phyloP scores from a whole-genome alignment of 257 asterid genomes.

The Henckelia pumila region DNA sequence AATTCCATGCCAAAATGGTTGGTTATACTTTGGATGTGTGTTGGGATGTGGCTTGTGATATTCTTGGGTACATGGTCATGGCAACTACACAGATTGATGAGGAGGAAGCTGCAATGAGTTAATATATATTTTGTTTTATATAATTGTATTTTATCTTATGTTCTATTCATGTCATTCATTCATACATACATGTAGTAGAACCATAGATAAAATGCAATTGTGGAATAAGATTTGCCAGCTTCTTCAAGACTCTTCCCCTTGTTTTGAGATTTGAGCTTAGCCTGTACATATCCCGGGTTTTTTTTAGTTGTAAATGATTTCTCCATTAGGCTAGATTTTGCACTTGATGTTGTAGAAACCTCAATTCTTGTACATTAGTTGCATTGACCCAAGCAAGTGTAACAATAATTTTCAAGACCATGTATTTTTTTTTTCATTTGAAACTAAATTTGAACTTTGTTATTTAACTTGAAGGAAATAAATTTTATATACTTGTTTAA shows the following conservation, averaged over 20 bases:
- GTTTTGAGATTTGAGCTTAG: constrained; percentile 25
- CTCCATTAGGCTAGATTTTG: constrained; percentile 39
- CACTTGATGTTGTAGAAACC: constrained; percentile 31
- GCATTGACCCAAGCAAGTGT: constrained; percentile 22
- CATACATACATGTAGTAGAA: not conserved
- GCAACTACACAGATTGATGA: constrained; percentile 63
- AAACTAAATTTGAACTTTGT: not conserved
- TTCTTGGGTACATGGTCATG: constrained; percentile 74
- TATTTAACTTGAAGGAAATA: not conserved
- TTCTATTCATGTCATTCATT: not conserved
- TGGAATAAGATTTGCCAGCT: too few species aligned
- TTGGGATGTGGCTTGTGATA: constrained; percentile 51
- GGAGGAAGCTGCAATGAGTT: constrained; percentile 62
- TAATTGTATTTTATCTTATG: not conserved
- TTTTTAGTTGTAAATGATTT: constrained; percentile 37
- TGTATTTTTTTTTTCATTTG: constrained; percentile 8
- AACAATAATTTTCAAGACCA: constrained; percentile 6
- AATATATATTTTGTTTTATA: not conserved
- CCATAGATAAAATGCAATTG: not conserved
- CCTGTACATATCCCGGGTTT: constrained; percentile 47
- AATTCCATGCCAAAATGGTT: constrained; percentile 82
- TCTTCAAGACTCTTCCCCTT: not conserved
- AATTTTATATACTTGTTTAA: not conserved
- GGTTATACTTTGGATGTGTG: constrained; percentile 66
- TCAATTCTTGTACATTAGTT: constrained; percentile 30